Evolutionary conservation across 2,329 filamentous ascomycete species (phyloP).

Genomic region (Xylariales sp.): DNA sequence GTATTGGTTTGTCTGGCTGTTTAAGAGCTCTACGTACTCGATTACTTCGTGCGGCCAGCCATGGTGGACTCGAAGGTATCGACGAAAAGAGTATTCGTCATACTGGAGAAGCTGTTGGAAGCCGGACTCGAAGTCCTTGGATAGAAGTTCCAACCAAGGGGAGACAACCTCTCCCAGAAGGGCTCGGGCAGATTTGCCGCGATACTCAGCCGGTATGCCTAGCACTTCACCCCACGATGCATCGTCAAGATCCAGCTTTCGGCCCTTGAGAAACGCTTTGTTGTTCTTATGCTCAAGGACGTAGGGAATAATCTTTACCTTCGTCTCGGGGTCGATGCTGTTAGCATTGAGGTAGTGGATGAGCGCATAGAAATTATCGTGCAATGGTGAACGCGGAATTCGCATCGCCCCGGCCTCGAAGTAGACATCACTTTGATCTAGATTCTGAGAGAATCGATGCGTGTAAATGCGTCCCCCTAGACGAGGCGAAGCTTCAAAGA

Average conservation of each 20-base stretch:
- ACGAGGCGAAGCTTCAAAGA: neutral
- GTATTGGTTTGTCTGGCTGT: neutral
- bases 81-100: neutral
- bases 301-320: neutral
- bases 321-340: neutral
- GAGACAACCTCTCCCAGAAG: neutral
- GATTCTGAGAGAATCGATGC: neutral
- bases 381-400: neutral
- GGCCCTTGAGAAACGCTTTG: neutral
- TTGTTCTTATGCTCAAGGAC: neutral
- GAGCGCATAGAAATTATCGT: neutral
- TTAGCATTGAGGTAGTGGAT: neutral
- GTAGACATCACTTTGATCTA: neutral
- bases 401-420: neutral
- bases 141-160: neutral
- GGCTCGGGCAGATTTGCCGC: neutral
- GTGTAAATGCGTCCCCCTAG: neutral
- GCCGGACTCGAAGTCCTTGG: neutral
- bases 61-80: neutral
- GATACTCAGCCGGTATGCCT: neutral
- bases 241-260: neutral
- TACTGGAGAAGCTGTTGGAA: neutral
- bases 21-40: neutral
- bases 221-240: neutral
- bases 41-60: neutral